Conservation (phyloP, 352 stramenopile species). For the Elongisporangium undulatum region DNA sequence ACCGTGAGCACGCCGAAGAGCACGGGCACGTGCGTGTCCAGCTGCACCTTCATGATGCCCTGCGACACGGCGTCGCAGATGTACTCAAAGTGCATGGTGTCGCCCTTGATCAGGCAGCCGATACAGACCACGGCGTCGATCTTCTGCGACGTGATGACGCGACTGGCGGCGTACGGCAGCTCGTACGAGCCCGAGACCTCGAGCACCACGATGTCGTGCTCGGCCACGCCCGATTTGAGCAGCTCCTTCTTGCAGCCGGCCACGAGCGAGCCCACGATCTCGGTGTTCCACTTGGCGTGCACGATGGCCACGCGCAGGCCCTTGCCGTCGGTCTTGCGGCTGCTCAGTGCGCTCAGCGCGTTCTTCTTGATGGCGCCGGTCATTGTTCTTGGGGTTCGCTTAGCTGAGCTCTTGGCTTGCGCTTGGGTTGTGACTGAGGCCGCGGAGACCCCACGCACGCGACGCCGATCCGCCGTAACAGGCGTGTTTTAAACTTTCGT, state of each 20-base stretch:
- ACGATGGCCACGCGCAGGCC: conserved; percentile 80
- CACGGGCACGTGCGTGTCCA: conserved; percentile 87
- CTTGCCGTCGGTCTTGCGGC: conserved; percentile 69
- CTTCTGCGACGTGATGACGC: conserved; percentile 87
- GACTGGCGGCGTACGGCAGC: conserved; percentile 93
- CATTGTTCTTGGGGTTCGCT: conserved; percentile 10
- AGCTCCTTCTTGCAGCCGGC: conserved; percentile 61
- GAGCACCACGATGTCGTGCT: conserved; percentile 63
- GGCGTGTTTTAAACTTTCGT: neutral
- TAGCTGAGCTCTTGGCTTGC: neutral
- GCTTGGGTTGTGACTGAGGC: neutral
- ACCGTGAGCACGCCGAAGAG: conserved; percentile 95
- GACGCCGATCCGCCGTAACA: no score
- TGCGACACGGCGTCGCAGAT: conserved; percentile 96
- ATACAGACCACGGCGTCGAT: conserved; percentile 96
- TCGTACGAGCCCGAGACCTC: conserved; percentile 96
- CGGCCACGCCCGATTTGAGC: conserved; percentile 45
- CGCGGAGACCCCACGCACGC: neutral
- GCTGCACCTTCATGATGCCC: conserved; percentile 95
- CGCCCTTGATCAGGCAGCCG: conserved; percentile 95
- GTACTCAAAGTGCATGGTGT: conserved; percentile 99
- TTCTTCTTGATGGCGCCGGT: conserved; percentile 71
- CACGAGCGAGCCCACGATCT: conserved; percentile 75
- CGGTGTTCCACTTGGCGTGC: conserved; percentile 83
- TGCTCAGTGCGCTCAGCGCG: conserved; percentile 61